phyloP scores from a whole-genome alignment of 441 rosid genomes.

The Daphne laureola region DNA sequence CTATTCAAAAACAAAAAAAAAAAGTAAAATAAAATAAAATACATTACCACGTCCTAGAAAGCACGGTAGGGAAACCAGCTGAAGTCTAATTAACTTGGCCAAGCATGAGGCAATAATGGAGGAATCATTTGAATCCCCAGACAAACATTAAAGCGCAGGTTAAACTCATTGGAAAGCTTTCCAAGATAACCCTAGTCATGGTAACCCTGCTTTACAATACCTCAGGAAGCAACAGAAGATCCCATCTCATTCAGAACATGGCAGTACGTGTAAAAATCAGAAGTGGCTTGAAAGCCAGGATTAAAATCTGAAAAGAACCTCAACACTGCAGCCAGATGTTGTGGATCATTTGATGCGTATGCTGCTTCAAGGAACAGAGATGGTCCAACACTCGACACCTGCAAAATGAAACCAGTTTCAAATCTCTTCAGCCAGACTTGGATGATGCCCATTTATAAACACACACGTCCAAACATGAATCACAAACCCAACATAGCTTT shows the following conservation, averaged over 20 bases:
- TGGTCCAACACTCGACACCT: slow-evolving; percentile 65
- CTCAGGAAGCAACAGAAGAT: slow-evolving; percentile 29
- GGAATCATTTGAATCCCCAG: too few relatives aligned
- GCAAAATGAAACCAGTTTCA: slow-evolving; percentile 18
- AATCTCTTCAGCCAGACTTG: neutral
- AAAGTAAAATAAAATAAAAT: too few relatives aligned
- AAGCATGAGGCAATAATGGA: too few relatives aligned
- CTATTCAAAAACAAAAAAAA: too few relatives aligned
- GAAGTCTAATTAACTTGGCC: too few relatives aligned
- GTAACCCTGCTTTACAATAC: neutral
- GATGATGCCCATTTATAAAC: too few relatives aligned
- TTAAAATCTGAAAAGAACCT: slow-evolving; percentile 77
- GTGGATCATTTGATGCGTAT: slow-evolving; percentile 54
- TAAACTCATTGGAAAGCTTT: too few relatives aligned
- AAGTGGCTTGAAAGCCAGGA: slow-evolving; percentile 61
- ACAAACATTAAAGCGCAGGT: too few relatives aligned
- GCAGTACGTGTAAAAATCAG: slow-evolving; percentile 49
- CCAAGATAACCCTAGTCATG: too few relatives aligned
- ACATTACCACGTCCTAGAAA: too few relatives aligned
- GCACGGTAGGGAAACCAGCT: too few relatives aligned
- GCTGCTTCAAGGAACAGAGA: slow-evolving; percentile 80
- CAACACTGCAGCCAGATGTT: slow-evolving; percentile 74
- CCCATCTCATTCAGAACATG: slow-evolving; percentile 62
- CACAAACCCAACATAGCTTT: neutral
- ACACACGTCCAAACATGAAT: neutral